Evolutionary conservation across 2,329 filamentous ascomycete species (phyloP), one percentile per base, ranked within the genome.

Genomic region (Cladosporium sp.): DNA sequence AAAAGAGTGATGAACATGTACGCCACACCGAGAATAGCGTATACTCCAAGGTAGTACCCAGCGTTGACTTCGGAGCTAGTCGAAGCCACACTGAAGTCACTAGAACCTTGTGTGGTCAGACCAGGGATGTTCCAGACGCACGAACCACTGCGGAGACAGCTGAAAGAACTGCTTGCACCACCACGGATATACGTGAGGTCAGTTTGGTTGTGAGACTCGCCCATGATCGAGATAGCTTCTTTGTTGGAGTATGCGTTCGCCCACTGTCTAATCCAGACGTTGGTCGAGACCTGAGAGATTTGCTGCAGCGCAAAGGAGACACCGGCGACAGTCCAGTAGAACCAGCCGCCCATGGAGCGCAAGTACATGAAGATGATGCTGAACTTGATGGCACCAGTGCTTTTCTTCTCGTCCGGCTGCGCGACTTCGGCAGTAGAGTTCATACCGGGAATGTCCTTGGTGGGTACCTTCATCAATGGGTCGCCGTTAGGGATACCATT

Each of bases 191-290:
- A 76, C 65, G 82, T 79, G 69, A 85, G 66, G 52, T 79, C 73
- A 69, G 77, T 69, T 63, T 73, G 67, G 26, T 75, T 72, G 26
- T 77, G 76, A 64, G 76, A 72, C 18, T 56, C 50, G 56, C 77
- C 76, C 26, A 77, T 72, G 21, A 69, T 67, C 7, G 73, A 70
- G 62, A 76, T 72, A 5, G 71, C 72, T 83, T 83, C 67, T 74
- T 80, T 65, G 84, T 85, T 74, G 29, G 70, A 70, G 75, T 98
- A 98, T 67, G 95, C 90, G 76, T 97, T 96, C 18, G 94, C 91
- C 95, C 95, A 99, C 76, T 94, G 84, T 71, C 92, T 87, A 72
- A 99, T 96, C 95, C 95, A 99, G 60, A 97, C 80, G 73, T 95
- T 97, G 40, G 93, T 96, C 0, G 90, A 92, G 2, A 98, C 90